Evolutionary conservation across 2,329 filamentous ascomycete genomes (phyloP), one percentile per base, ranked within the genome.

Genomic region (Leptographium flavum): DNA sequence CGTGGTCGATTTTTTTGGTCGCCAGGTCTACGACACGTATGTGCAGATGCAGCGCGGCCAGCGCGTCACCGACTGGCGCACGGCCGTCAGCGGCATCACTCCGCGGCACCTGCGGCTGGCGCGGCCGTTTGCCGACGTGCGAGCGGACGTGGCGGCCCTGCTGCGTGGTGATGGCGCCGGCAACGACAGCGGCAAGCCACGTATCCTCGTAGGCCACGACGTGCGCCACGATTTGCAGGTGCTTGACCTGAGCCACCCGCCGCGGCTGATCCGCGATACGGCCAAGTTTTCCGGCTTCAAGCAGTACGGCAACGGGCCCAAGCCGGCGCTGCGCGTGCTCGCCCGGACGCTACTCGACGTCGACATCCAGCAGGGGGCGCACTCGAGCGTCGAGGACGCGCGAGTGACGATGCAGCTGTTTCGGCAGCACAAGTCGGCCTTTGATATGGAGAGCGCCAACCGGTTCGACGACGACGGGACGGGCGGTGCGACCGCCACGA

Each of bases 1-100:
- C 57, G 68, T 94, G 15, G 88, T 95, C 53, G 94, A 96, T 62
- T 98, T 88, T 62, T 87, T 95, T 59, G 88, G 88, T 17, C 76
- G 83, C 25, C 87, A 94, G 61, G 68, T 98, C 39, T 95, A 96
- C 71, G 92, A 98, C 66, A 90, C 85, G 13, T 96, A 83, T 58
- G 92, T 96, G 10, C 74, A 76, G 45, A 84, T 86, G 1, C 74
- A 76, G 44, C 83, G 86, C 1, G 77, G 78, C 48, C 80, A 87
- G 56, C 69, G 67, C 45, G 85, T 98, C 2, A 87, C 83, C 14
- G 85, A 98, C 62, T 98, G 88, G 82, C 77, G 92, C 50, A 96
- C 88, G 3, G 68, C 73, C 49, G 81, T 95, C 35, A 93, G 83
- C 50, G 92, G 92, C 7, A 82, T 98, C 49, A 74, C 76, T 42